Percentiles rank a stretch among this genome's conserved stretches.
Evolutionary conservation across 169 alveolate genomes (phyloP).

Genomic region (Cyclospora cayetanensis): DNA sequence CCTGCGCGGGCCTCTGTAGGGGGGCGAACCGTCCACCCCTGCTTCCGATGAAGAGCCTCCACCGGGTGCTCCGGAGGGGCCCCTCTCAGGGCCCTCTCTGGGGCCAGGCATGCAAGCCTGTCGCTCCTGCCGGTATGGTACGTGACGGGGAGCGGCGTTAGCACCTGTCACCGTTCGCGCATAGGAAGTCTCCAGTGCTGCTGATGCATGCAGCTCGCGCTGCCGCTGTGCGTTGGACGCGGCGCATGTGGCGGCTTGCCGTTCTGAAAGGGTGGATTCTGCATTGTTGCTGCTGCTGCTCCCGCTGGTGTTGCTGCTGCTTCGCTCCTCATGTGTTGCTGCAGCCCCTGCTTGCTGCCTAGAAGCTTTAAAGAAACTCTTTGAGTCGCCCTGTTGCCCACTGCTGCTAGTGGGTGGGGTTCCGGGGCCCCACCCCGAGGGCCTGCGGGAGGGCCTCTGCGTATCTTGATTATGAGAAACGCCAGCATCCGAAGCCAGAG

Average conservation of each 20-base stretch:
- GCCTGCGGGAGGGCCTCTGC: not conserved
- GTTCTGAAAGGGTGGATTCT: not conserved
- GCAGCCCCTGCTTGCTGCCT: conserved; percentile 9
- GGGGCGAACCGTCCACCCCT: conserved; percentile 13
- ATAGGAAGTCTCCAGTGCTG: conserved; percentile 7
- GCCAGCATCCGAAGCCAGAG: conserved; percentile 2
- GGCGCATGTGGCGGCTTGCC: not conserved
- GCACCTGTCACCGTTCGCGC: conserved; percentile 23
- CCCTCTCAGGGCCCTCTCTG: not conserved
- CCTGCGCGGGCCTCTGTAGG: not conserved
- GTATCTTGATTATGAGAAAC: not conserved
- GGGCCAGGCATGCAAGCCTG: conserved; percentile 25
- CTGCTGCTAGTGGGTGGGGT: not conserved
- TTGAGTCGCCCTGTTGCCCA: conserved; percentile 23
- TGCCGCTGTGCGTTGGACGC: conserved; percentile 7
- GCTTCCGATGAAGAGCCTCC: not conserved
- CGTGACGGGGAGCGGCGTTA: not conserved
- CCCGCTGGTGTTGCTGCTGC: conserved; percentile 51
- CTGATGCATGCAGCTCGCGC: conserved; percentile 10
- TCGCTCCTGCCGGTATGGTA: conserved; percentile 33
- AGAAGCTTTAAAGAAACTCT: not conserved
- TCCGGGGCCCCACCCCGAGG: conserved; percentile 11
- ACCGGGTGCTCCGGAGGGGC: not conserved
- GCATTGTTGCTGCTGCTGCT: conserved; percentile 5
- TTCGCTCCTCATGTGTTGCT: not conserved